Percentiles rank a stretch among this genome's conserved stretches.
These are phyloP conservation scores for Monascus ruber DNA, from an alignment of 2,329 filamentous ascomycete genomes.

Conservation along the genomic window DNA sequence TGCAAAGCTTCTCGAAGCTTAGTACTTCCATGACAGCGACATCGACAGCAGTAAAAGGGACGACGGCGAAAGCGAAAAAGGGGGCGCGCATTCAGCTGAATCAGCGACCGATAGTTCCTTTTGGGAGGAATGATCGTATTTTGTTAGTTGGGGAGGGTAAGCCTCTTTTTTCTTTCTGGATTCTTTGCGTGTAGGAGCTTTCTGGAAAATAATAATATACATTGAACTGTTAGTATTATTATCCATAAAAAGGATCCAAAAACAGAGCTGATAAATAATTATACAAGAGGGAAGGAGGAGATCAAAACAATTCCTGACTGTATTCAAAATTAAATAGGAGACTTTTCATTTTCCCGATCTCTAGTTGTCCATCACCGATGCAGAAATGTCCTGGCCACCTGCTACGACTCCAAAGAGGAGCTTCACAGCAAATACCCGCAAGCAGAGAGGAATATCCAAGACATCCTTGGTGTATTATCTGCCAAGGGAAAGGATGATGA, in stretches of 20 bases:
- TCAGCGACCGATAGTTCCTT: slow-evolving; percentile 27
- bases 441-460: slow-evolving; percentile 46
- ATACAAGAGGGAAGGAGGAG: too few species aligned
- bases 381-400: slow-evolving; percentile 31
- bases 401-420: slow-evolving; percentile 32
- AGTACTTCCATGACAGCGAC: slow-evolving; percentile 1
- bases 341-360: slow-evolving; percentile 39
- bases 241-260: too few species aligned
- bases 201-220: not conserved
- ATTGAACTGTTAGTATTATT: not conserved
- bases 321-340: slow-evolving; percentile 17
- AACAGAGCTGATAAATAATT: too few species aligned
- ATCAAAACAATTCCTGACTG: not conserved
- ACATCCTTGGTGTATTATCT: slow-evolving; percentile 16
- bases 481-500: not conserved
- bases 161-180: slow-evolving; percentile 6
- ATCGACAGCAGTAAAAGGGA: slow-evolving; percentile 1
- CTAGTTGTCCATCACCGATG: slow-evolving; percentile 31
- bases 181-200: not conserved
- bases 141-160: slow-evolving; percentile 35
- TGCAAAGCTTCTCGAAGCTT: too few species aligned
- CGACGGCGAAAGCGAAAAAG: slow-evolving; percentile 8
- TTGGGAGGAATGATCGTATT: slow-evolving; percentile 30
- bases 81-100: slow-evolving; percentile 12
- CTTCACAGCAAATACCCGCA: slow-evolving; percentile 67